Conservation (phyloP, 2,329 filamentous ascomycete species). For the Trichophyton mentagrophytes region DNA sequence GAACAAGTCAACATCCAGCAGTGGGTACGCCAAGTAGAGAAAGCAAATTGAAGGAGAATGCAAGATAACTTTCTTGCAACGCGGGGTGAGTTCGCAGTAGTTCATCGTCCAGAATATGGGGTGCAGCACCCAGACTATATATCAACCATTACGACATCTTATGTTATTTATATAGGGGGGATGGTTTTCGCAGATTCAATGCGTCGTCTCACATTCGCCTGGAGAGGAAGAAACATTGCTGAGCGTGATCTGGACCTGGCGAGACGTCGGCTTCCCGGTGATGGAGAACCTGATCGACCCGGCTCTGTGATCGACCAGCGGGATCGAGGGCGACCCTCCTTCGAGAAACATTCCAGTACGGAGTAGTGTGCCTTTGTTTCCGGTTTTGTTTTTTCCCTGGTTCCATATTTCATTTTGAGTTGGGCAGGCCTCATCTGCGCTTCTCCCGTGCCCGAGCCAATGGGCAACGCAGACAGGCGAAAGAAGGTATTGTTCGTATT, state of each 20-base stretch:
- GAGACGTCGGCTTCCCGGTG: neutral
- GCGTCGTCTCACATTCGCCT: neutral
- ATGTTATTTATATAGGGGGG: neutral
- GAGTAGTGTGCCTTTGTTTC: neutral
- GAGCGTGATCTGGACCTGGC: neutral
- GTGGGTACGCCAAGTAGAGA: slow-evolving; percentile 2
- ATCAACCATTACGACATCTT: neutral
- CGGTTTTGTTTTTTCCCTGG: neutral
- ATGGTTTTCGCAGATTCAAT: neutral
- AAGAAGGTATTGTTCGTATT: neutral
- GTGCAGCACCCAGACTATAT: neutral
- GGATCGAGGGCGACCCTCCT: neutral
- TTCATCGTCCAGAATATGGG: neutral
- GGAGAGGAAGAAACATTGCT: neutral
- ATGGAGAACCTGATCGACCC: neutral
- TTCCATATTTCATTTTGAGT: neutral
- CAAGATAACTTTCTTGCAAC: neutral
- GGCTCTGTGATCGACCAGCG: neutral
- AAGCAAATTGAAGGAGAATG: neutral
- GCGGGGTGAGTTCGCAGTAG: neutral
- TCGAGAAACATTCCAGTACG: neutral
- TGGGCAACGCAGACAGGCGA: neutral
- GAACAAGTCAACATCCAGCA: neutral
- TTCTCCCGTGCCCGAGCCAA: neutral
- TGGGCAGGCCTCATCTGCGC: neutral